Base-by-base conservation (phyloP, 352 stramenopile genomes). In the Halophytophthora polymorphica region DNA sequence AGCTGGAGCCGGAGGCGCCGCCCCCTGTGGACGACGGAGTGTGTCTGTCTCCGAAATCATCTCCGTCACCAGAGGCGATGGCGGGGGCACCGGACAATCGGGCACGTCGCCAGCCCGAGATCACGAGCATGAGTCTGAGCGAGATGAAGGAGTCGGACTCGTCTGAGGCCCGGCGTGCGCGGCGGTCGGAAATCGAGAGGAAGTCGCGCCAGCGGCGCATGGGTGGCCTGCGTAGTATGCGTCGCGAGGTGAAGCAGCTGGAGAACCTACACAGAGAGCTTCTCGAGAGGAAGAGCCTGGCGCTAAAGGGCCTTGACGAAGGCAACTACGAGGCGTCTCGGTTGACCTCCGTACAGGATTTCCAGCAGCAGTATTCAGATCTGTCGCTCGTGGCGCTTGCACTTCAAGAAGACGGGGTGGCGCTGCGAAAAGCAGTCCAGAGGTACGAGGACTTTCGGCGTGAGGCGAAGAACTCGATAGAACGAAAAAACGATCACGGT, bases 101-200 rank as follows among this genome's bases (percentile, higher is more conserved):
- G 8, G 25, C 8, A 4, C 25, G 25, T 8, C 25, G 25, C 45
- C 38, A 55, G 39, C 60, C 25, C 28, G 54, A 64, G 22, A 64
- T 64, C 43, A 18, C 41, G 15, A 53, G 21, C 22, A 71, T 71
- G 44, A 71, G 58, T 40, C 63, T 58, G 6, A 61, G 58, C 44
- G 53, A 50, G 0, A 34, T 35, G 12, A 64, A 60, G 15, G 6
- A 21, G 22, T 18, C 4, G 7, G 56, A 58, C 51, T 8, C 50
- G 25, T 42, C 21, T 2, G 54, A 72, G 38, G 36, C 34, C 29
- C 72, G 72, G 37, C 73, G 76, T 29, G 70, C 73, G 22, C 56
- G 76, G 21, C 70, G 76, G 29, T 84, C 76, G 6, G 76, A 73
- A 22, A 87, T 87, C 43, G 76, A 87, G 59, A 77, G 75, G 49